Conservation (phyloP, 306 rosid genomes). For the Medicago lupulina region DNA sequence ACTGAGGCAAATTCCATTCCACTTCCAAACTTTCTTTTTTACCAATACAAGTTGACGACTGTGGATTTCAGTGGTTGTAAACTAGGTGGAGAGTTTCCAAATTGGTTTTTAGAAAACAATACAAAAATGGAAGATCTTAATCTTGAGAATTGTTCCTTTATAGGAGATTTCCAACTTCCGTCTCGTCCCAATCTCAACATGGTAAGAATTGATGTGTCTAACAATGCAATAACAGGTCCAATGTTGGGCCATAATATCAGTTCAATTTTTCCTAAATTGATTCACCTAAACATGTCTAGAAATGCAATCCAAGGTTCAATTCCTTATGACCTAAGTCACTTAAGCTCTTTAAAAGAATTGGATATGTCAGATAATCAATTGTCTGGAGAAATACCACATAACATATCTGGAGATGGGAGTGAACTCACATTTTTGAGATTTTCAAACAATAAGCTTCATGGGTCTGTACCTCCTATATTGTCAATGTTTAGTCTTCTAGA, state of each 20-base stretch:
- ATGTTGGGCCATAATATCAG: neutral
- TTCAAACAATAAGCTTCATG: neutral
- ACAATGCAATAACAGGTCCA: neutral
- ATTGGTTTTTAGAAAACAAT: slow-evolving; percentile 10
- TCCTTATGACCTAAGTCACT: neutral
- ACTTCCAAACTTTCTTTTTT: neutral
- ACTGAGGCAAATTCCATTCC: neutral
- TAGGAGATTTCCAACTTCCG: neutral
- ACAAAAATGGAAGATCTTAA: neutral
- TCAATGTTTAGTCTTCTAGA: neutral
- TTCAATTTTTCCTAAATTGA: neutral
- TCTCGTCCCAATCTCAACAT: neutral
- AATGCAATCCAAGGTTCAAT: slow-evolving; percentile 4
- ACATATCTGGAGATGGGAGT: neutral
- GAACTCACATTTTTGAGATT: neutral
- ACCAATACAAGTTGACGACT: neutral
- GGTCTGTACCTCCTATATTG: neutral
- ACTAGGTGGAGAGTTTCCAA: neutral
- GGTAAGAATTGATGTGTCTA: neutral
- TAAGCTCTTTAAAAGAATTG: neutral
- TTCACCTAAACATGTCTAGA: neutral
- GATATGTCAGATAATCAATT: slow-evolving; percentile 32
- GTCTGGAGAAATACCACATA: slow-evolving; percentile 17
- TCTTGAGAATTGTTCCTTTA: neutral
- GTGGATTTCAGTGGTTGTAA: neutral